A percentile compares a stretch with the other conserved stretches of the same genome.
Evolutionary conservation across 257 asterid species (phyloP).

Genomic region (Solanum chiquidenum): DNA sequence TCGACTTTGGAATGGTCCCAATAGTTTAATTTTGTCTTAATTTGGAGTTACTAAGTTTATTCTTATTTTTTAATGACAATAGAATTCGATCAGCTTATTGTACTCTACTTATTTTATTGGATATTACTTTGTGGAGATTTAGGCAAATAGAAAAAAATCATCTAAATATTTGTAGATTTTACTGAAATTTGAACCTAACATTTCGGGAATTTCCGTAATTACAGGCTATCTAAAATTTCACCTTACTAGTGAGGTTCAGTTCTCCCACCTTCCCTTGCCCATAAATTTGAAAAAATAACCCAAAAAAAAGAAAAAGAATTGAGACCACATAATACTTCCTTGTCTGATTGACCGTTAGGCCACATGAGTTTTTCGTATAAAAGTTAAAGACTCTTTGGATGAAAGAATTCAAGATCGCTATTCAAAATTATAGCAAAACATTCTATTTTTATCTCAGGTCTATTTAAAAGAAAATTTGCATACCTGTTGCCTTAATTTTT

Average conservation of each 20-base stretch:
- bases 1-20: not conserved
- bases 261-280: no score
- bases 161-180: not conserved
- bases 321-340: no score
- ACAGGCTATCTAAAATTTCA: rapidly evolving
- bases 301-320: no score
- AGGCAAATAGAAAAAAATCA: not conserved
- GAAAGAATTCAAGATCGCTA: no score
- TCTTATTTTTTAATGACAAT: not conserved
- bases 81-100: no score
- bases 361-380: no score
- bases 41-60: not conserved
- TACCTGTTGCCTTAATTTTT: conserved; percentile 52
- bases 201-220: rapidly evolving
- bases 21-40: not conserved
- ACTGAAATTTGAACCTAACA: not conserved
- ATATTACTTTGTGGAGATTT: not conserved
- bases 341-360: no score
- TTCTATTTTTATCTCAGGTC: rapidly evolving
- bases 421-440: not conserved
- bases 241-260: no score
- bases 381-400: no score
- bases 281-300: no score
- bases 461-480: not conserved
- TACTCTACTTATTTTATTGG: not conserved